Conservation (phyloP, 345 rosid species). For the Rubroshorea leprosula region DNA sequence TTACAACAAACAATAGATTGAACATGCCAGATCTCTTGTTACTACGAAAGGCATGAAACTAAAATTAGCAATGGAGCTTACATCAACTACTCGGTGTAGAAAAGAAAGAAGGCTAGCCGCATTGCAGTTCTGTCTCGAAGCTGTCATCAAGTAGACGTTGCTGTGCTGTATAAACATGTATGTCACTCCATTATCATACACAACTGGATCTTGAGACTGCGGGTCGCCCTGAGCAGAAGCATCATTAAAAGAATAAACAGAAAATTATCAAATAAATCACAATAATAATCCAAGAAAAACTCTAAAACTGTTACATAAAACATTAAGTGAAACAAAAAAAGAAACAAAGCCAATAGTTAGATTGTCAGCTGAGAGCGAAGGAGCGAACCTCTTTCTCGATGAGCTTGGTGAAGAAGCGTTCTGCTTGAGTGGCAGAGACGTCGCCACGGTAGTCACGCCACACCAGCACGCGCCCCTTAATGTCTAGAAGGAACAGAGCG, state of each 20-base stretch:
- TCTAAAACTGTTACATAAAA: not conserved
- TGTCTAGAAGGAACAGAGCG: conserved; percentile 75
- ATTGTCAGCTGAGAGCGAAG: not conserved
- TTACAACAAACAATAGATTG: not conserved
- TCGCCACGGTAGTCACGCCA: conserved; percentile 95
- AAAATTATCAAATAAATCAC: not conserved
- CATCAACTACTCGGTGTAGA: conserved; percentile 61
- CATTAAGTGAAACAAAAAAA: not conserved
- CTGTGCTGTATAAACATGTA: conserved; percentile 71
- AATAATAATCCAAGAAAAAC: too few relatives aligned
- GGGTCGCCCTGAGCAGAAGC: conserved; percentile 44
- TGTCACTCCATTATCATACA: conserved; percentile 57
- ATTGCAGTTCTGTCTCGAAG: conserved; percentile 68
- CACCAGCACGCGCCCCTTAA: conserved; percentile 67
- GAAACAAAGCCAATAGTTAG: not conserved
- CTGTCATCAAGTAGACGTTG: conserved; percentile 60
- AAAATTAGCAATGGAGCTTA: conserved; percentile 18
- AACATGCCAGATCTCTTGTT: conserved; percentile 2
- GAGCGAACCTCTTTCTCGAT: conserved; percentile 63
- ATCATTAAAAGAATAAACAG: conserved; percentile 5
- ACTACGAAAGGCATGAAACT: not conserved
- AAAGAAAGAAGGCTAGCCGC: conserved; percentile 62
- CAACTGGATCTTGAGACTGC: conserved; percentile 74
- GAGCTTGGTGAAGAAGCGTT: conserved; percentile 80
- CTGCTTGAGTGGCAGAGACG: conserved; percentile 67